Evolutionary conservation across 805 yeast species (phyloP).

Genomic region (Wickerhamomyces pijperi): DNA sequence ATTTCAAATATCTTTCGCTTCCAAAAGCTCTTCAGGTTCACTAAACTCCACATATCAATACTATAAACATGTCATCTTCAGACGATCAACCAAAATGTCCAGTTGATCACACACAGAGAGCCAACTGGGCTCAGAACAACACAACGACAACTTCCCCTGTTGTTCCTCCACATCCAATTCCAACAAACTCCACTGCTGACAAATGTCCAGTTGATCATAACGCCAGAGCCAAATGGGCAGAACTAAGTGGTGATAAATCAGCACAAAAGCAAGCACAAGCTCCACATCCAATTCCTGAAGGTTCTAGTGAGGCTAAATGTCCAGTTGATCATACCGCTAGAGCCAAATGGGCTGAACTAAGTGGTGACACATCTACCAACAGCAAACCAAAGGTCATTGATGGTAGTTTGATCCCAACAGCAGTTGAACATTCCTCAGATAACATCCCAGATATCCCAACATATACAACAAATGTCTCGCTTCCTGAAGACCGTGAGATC

Average conservation of each 20-base stretch:
- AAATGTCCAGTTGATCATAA: constrained; percentile 62
- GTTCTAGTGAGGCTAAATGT: constrained; percentile 29
- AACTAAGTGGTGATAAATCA: constrained; percentile 19
- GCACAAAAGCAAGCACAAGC: too few species aligned
- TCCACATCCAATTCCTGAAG: constrained; percentile 12
- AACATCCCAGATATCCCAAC: constrained; percentile 24
- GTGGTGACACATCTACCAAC: constrained; percentile 11
- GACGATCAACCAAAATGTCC: constrained; percentile 25
- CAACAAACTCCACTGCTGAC: constrained; percentile 14
- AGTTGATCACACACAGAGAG: constrained; percentile 33
- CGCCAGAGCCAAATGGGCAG: constrained; percentile 51
- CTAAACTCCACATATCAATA: neutral
- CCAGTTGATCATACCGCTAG: constrained; percentile 63
- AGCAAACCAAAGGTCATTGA: constrained; percentile 10
- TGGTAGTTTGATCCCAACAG: constrained; percentile 11
- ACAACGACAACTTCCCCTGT: neutral
- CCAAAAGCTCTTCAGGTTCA: neutral
- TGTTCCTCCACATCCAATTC: constrained; percentile 14
- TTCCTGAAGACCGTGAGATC: constrained; percentile 67
- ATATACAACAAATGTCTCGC: constrained; percentile 24
- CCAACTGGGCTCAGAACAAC: constrained; percentile 4
- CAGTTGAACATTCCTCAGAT: constrained; percentile 34
- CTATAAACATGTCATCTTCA: neutral
- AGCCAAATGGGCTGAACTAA: constrained; percentile 41
- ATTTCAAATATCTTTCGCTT: too few species aligned